Evolutionary conservation across 192 early-diverging fungal species (phyloP).

Genomic region (Chytriomyces sp.): DNA sequence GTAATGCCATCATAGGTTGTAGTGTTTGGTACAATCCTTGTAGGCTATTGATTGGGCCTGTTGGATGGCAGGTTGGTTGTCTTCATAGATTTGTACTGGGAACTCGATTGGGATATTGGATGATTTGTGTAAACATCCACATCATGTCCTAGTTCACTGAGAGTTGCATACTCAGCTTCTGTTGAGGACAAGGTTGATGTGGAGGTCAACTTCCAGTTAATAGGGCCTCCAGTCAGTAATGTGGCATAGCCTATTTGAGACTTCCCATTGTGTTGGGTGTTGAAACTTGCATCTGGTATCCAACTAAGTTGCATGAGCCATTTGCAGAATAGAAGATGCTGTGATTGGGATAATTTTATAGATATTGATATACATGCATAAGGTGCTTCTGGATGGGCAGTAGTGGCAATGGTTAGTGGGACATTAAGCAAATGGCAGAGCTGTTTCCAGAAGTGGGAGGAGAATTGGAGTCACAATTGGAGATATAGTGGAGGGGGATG

Average conservation of each 20-base stretch:
- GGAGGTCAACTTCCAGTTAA: background rate
- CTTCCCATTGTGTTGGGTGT: background rate
- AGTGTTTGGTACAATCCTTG: background rate
- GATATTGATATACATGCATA: background rate
- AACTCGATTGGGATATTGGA: background rate
- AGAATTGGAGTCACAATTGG: too few species aligned
- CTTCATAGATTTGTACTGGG: background rate
- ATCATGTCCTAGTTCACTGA: background rate
- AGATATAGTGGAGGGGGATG: too few species aligned
- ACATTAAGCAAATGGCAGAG: too few species aligned
- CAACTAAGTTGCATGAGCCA: background rate
- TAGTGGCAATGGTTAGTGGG: too few species aligned
- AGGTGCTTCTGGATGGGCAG: background rate
- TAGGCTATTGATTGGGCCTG: background rate
- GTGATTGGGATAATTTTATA: background rate
- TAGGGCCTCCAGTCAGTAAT: background rate
- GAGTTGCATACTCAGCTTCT: background rate
- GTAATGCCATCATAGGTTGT: background rate
- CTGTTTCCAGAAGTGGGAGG: too few species aligned
- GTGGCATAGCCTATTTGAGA: background rate
- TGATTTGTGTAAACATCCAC: background rate
- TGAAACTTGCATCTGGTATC: background rate
- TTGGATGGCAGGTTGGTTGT: background rate
- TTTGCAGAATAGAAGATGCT: background rate
- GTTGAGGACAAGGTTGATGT: background rate